These are phyloP conservation scores for Chaetomium sp. DNA, from an alignment of 2,329 filamentous ascomycete species.

Conservation along the genomic window DNA sequence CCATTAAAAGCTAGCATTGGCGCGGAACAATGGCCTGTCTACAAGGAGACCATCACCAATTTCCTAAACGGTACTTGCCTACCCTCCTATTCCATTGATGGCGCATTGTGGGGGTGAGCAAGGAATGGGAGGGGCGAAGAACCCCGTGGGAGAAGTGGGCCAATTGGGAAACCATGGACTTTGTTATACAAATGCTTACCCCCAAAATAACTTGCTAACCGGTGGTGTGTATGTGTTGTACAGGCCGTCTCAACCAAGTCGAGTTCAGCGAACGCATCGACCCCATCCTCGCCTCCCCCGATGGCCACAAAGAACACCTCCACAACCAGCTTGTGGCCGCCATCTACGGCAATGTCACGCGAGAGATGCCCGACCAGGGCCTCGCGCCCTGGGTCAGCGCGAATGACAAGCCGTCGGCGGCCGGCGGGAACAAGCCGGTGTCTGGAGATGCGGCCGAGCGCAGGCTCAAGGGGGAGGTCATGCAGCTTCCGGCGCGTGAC, in stretches of 20 bases:
- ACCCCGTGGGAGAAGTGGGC: too few species aligned
- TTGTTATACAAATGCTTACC: too few species aligned
- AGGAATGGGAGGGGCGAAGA: too few species aligned
- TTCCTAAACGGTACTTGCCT: slow-evolving; percentile 52
- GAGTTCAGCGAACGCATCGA: slow-evolving; percentile 56
- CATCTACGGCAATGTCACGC: slow-evolving; percentile 62
- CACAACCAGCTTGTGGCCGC: slow-evolving; percentile 63
- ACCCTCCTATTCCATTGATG: too few species aligned
- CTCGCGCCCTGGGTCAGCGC: slow-evolving; percentile 66
- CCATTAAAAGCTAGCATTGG: slow-evolving; percentile 54
- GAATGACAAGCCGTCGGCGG: slow-evolving; percentile 58
- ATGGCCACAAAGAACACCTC: slow-evolving; percentile 54
- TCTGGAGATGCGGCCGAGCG: slow-evolving; percentile 61
- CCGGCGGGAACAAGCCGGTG: slow-evolving; percentile 53
- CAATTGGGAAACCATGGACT: slow-evolving; percentile 7
- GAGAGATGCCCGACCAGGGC: slow-evolving; percentile 61
- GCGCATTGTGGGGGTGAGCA: too few species aligned
- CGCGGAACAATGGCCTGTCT: slow-evolving; percentile 55
- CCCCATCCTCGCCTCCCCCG: slow-evolving; percentile 50
- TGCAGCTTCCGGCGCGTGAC: slow-evolving; percentile 62
- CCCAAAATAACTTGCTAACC: slow-evolving; percentile 16
- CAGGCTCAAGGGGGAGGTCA: slow-evolving; percentile 61
- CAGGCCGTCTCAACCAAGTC: slow-evolving; percentile 57
- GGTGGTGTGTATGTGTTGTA: slow-evolving; percentile 25
- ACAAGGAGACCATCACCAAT: slow-evolving; percentile 57